Base-by-base conservation (phyloP, 257 asterid genomes). In the Forsythia viridissima region DNA sequence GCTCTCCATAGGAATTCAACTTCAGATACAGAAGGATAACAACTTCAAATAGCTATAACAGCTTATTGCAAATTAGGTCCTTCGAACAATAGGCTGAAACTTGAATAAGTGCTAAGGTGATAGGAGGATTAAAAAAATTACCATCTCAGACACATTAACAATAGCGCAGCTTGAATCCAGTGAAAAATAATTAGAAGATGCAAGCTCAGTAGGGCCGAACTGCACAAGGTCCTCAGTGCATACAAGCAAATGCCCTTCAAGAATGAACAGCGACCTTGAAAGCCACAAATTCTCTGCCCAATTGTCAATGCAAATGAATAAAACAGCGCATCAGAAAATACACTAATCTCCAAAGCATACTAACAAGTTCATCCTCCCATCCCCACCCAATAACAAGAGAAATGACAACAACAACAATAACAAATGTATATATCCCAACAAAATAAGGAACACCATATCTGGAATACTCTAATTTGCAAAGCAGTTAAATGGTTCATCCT, bases 201-300 rank as follows among this genome's bases (percentile, higher is more conserved):
- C 72, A 67, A 73, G 72, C 81, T 70, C 85, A 36, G 77, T 68
- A 51, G 69, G 24, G 51, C 85, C 79, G 76, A 91, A 82, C 79
- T 75, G 86, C 85, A 48, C 74, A 68, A 86, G 69, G 51, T 88
- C 88, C 84, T 87, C 93, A 74, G 76, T 69, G 84, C 88, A 85
- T 70, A 87, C 77, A 81, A 87, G 78, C 68, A 83, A 77, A 80
- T 80, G 81, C 75, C 78, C 82, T 78, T 83, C 85, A 76, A 88
- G 85, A 83, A 90, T 77, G 72, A 84, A 86, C 30, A 87, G 80
- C 7, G 90, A 90, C 81, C 88, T 82, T 43, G 87, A 70, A 70
- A 82, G 85, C 90, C 89, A 86, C 77, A 71, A 80, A 71, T 71
- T 66, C 59, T 81, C 90, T 81, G 88, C 69, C 61, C 34, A 79